A percentile compares a stretch with the other conserved stretches of the same genome.
Evolutionary conservation across 2,329 filamentous ascomycete genomes (phyloP).

Genomic region (Dryadomyces quercivorus): DNA sequence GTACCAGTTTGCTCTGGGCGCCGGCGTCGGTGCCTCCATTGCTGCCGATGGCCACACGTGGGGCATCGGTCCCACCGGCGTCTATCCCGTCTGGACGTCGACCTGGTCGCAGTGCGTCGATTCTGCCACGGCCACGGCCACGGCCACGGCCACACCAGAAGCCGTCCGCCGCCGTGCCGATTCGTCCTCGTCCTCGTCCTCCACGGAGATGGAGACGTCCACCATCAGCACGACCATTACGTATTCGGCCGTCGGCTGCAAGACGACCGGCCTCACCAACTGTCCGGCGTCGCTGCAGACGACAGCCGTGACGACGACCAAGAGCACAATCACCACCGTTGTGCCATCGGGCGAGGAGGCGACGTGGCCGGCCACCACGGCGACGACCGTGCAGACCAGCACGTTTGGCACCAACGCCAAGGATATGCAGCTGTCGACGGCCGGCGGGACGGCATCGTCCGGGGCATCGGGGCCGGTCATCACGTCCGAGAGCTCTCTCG

Average conservation of each 20-base stretch:
- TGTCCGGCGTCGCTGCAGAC: conserved; percentile 39
- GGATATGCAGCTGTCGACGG: conserved; percentile 13
- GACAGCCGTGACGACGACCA: conserved; percentile 22
- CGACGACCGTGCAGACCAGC: conserved; percentile 18
- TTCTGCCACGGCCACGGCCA: conserved; percentile 29
- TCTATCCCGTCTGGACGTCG: conserved; percentile 40
- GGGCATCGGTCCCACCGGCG: conserved; percentile 34
- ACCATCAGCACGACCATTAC: conserved; percentile 15
- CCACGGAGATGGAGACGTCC: neutral
- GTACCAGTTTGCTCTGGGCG: conserved; percentile 40
- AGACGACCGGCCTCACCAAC: conserved; percentile 27
- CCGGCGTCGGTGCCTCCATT: conserved; percentile 39
- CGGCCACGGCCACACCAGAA: conserved; percentile 5
- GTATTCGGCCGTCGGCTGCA: conserved; percentile 32
- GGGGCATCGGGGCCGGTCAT: conserved; percentile 1
- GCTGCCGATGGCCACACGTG: conserved; percentile 29
- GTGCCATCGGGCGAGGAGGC: conserved; percentile 24
- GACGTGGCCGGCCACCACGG: conserved; percentile 26
- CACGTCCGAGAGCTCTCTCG: neutral
- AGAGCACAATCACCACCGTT: conserved; percentile 24
- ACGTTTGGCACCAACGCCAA: conserved; percentile 26
- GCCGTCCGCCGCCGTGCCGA: neutral
- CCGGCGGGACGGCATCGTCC: neutral
- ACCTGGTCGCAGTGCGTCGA: conserved; percentile 24
- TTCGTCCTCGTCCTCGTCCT: too few relatives aligned